Conservation (phyloP, 2,329 filamentous ascomycete genomes). For the Colletotrichum noveboracense region DNA sequence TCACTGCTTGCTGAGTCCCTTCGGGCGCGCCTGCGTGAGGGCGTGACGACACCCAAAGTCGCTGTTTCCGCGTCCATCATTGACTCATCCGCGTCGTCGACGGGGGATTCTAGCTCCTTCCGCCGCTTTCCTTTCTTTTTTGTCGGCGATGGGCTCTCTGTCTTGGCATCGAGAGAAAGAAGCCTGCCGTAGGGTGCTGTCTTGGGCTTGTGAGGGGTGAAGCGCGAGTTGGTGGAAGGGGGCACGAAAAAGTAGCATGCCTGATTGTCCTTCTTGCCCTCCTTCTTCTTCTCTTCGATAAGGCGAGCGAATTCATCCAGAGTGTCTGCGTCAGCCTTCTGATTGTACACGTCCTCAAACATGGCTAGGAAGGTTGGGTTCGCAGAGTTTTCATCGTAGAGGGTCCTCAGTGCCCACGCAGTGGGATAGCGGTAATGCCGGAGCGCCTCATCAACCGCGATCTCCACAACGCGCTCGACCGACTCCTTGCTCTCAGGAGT, state of each 20-base stretch:
- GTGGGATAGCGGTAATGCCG: conserved; percentile 63
- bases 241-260: conserved; percentile 60
- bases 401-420: conserved; percentile 63
- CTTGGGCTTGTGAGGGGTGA: conserved; percentile 50
- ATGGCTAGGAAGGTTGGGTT: conserved; percentile 60
- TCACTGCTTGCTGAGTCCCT: conserved; percentile 45
- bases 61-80: conserved; percentile 1
- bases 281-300: conserved; percentile 59
- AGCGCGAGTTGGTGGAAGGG: conserved; percentile 45
- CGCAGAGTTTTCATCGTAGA: conserved; percentile 63
- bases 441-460: conserved; percentile 64
- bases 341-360: conserved; percentile 62
- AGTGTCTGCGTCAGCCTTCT: conserved; percentile 59
- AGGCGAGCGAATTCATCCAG: conserved; percentile 56
- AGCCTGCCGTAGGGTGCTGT: conserved; percentile 55
- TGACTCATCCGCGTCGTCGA: neutral
- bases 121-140: conserved; percentile 1
- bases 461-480: conserved; percentile 58
- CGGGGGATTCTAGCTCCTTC: conserved; percentile 8
- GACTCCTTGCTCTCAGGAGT: conserved; percentile 42
- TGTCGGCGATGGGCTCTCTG: conserved; percentile 15
- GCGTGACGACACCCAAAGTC: conserved; percentile 27
- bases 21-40: conserved; percentile 38
- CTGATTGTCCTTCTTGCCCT: conserved; percentile 59
- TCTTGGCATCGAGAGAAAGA: conserved; percentile 43